Evolutionary conservation across 441 rosid genomes (phyloP).

Genomic region (Adansonia madagascariensis): DNA sequence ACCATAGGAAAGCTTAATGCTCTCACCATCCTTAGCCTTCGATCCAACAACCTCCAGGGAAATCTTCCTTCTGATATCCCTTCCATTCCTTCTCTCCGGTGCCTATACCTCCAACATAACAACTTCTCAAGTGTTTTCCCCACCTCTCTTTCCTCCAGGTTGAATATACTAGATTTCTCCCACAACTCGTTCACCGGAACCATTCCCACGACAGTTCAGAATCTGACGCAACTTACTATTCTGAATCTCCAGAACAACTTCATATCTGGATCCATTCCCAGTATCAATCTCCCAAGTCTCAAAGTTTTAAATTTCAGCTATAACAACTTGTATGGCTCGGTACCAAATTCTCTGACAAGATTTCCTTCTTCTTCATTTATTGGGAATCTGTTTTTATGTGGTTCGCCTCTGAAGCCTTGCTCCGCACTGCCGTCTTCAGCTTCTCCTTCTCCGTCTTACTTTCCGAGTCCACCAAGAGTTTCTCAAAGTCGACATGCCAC

Average conservation of each 20-base stretch:
- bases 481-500: constrained; percentile 24
- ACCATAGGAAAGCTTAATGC: constrained; percentile 51
- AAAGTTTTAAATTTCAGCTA: constrained; percentile 48
- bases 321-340: constrained; percentile 52
- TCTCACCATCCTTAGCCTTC: constrained; percentile 56
- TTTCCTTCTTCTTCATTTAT: constrained; percentile 45
- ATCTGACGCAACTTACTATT: constrained; percentile 42
- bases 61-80: constrained; percentile 52
- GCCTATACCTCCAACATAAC: constrained; percentile 58
- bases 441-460: constrained; percentile 37
- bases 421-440: constrained; percentile 34
- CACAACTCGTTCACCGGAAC: constrained; percentile 58
- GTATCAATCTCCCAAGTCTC: constrained; percentile 45
- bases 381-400: constrained; percentile 55
- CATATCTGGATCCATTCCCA: constrained; percentile 46
- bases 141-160: constrained; percentile 35
- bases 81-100: constrained; percentile 52
- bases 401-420: constrained; percentile 48
- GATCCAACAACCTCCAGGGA: constrained; percentile 61
- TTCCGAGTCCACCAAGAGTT: constrained; percentile 34
- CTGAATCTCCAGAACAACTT: constrained; percentile 52
- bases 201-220: constrained; percentile 42
- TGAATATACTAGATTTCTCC: constrained; percentile 56
- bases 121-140: constrained; percentile 51
- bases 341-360: constrained; percentile 44